Percentiles rank a stretch among this genome's conserved stretches.
phyloP scores from a whole-genome alignment of 164 flowering plant species.

The Macadamia tetraphylla region DNA sequence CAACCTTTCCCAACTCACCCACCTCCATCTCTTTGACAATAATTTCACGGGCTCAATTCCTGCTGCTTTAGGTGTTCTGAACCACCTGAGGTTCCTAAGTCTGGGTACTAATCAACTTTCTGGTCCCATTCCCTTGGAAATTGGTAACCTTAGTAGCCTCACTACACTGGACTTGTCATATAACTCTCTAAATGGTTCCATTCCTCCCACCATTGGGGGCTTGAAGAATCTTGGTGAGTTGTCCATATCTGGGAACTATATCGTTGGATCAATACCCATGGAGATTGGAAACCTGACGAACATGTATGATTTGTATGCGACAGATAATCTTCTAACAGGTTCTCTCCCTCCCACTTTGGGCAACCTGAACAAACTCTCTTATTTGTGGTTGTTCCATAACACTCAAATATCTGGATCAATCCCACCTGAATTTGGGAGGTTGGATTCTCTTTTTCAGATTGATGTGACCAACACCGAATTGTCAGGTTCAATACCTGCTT shows the following conservation, averaged over 20 bases:
- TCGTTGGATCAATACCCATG: no score
- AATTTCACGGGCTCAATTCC: not conserved
- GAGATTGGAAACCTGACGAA: not conserved
- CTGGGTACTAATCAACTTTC: not conserved
- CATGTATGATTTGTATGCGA: not conserved
- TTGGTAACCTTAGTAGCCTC: not conserved
- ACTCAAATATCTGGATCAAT: slow-evolving; percentile 6
- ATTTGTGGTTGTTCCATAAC: not conserved
- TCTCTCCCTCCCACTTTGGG: not conserved
- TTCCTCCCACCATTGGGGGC: no score
- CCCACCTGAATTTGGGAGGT: slow-evolving; percentile 13
- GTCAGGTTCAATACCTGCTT: not conserved
- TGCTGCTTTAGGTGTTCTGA: not conserved
- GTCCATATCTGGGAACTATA: no score
- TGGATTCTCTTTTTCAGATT: not conserved
- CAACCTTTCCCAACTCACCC: slow-evolving; percentile 7
- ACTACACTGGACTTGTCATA: no score
- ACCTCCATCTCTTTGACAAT: slow-evolving; percentile 5
- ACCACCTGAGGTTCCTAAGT: not conserved
- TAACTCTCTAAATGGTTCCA: no score
- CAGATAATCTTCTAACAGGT: not conserved
- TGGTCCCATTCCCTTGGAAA: not conserved
- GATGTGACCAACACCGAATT: not conserved
- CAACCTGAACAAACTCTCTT: not conserved
- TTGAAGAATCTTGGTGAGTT: no score